Conservation (phyloP, 768 basidiomycete genomes). For the Lenzites betulinus region DNA sequence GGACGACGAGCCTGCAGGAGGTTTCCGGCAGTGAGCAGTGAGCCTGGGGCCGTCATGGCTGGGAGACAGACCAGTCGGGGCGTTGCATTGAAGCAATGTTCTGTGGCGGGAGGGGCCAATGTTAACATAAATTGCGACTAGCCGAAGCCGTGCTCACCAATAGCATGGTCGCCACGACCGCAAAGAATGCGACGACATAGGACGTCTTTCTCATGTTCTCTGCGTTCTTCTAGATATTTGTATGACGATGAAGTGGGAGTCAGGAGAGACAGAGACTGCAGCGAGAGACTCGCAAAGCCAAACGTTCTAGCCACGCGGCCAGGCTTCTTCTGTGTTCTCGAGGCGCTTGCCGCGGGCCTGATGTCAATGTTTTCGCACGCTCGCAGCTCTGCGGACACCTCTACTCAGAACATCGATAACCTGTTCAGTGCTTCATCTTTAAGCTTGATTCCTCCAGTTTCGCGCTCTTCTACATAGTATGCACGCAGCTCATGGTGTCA, state of each 20-base stretch:
- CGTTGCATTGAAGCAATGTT: constrained; percentile 57
- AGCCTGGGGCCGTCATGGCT: constrained; percentile 4
- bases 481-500: too few relatives aligned
- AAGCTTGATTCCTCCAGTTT: too few relatives aligned
- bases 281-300: too few relatives aligned
- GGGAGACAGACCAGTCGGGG: constrained; percentile 58
- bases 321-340: too few relatives aligned
- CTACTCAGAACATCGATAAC: too few relatives aligned
- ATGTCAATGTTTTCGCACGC: too few relatives aligned
- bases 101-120: constrained; percentile 35
- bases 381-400: too few relatives aligned
- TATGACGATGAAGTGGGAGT: neutral
- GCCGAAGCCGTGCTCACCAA: constrained; percentile 46
- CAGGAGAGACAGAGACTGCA: too few relatives aligned
- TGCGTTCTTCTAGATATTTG: neutral
- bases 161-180: constrained; percentile 49
- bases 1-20: constrained; percentile 40
- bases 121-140: neutral
- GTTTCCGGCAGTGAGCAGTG: neutral
- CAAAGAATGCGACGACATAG: constrained; percentile 64
- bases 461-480: too few relatives aligned
- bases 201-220: constrained; percentile 64
- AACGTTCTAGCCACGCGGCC: too few relatives aligned
- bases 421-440: too few relatives aligned
- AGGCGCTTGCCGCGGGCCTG: too few relatives aligned